Evolutionary conservation across 2,329 filamentous ascomycete genomes (phyloP).

Genomic region (Fusarium irregulare): DNA sequence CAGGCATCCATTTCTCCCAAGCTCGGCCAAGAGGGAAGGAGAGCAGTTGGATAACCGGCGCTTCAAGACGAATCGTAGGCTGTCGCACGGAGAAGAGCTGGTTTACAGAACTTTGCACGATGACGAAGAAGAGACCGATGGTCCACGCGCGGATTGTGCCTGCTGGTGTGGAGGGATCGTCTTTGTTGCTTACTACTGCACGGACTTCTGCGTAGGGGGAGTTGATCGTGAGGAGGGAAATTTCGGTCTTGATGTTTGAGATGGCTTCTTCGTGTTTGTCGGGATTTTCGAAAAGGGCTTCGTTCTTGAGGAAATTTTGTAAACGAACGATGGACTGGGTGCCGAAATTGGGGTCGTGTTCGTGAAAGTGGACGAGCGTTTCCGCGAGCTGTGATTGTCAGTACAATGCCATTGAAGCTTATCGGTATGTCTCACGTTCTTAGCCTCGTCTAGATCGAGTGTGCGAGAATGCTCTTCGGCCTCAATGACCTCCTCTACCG

Average conservation of each 20-base stretch:
- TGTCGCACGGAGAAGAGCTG: slow-evolving; percentile 67
- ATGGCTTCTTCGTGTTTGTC: slow-evolving; percentile 57
- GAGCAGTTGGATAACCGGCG: slow-evolving; percentile 65
- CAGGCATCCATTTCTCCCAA: slow-evolving; percentile 57
- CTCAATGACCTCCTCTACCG: slow-evolving; percentile 27
- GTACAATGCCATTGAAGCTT: rapidly evolving
- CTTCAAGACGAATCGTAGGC: slow-evolving; percentile 61
- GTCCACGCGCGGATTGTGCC: slow-evolving; percentile 65
- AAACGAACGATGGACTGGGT: slow-evolving; percentile 31
- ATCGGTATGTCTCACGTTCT: background rate
- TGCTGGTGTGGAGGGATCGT: slow-evolving; percentile 61
- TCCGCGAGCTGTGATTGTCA: slow-evolving; percentile 30
- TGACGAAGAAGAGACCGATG: slow-evolving; percentile 61
- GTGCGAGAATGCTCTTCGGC: slow-evolving; percentile 30
- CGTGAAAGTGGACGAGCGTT: slow-evolving; percentile 32
- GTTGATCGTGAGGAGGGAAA: slow-evolving; percentile 63
- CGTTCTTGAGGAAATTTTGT: slow-evolving; percentile 31
- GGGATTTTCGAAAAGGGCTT: slow-evolving; percentile 49
- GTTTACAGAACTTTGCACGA: slow-evolving; percentile 61
- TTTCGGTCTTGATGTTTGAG: slow-evolving; percentile 64
- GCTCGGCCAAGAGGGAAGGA: slow-evolving; percentile 60
- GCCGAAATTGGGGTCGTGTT: slow-evolving; percentile 41
- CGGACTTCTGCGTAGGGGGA: slow-evolving; percentile 68
- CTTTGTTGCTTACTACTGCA: slow-evolving; percentile 65
- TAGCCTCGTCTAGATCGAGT: slow-evolving; percentile 20